Base-by-base conservation (phyloP, 148 eudicot genomes). In the Vaccinium corymbosum region DNA sequence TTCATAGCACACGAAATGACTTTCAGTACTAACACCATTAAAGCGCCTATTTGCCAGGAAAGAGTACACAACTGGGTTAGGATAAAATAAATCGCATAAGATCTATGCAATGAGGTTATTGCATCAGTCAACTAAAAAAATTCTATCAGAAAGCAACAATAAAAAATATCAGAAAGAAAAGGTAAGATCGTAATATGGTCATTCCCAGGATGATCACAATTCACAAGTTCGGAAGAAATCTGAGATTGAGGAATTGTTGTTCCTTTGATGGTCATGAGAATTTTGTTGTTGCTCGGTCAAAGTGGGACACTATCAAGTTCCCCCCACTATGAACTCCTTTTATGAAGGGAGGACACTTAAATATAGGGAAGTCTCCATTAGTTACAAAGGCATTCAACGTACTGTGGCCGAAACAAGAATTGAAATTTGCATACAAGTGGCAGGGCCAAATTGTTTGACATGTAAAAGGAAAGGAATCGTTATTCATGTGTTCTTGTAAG, bases 1-100 rank as follows among this genome's bases (percentile, higher is more conserved):
- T 95, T 97, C 14, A 95, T 94, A 59, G 92, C 93, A 83, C 98
- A 91, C 59, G 99, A 95, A 87, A 97, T 97, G 84, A 95, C 95
- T 92, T 97, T 97, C 76, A 97, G 91, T 19, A 98, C 95, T 88
- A 97, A 85, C 88, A 97, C 99, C 99, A 97, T 97, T 82, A 97
- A 86, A 48, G 99, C 96, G 86, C 99, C 99, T 97, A 83, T 57
- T 80, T 10, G 25, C 7, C 66, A 29, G n/a, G 42, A 84, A 76
- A 88, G 78, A 87, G 7, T n/a, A 84, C 56, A 48, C 3, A 48
- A 71, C 49, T 66, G 57, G 57, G 22, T 46, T 4, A 62, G 83
- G 50, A 62, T 19, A 55, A 22, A 78, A 57, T 52, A 72, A 80
- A 51, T 32, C 12, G 16, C 13, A 80, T 9, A 78, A 55, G 49